phyloP scores from a whole-genome alignment of 2,329 filamentous ascomycete species.

The Trichothecium roseum region DNA sequence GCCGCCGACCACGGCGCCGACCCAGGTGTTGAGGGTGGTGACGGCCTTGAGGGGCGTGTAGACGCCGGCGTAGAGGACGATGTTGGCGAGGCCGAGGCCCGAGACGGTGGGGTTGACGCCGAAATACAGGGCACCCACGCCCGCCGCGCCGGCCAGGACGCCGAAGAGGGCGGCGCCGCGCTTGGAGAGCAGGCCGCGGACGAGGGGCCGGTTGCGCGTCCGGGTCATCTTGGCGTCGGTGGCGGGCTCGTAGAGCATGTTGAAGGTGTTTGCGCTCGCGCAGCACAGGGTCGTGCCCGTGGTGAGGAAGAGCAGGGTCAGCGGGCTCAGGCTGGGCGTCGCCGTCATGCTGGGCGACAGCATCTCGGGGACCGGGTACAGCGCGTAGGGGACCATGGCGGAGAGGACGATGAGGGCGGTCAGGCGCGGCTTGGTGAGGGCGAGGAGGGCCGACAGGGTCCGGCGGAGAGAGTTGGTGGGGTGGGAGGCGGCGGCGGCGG shows the following conservation, averaged over 20 bases:
- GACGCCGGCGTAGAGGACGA: slow-evolving; percentile 77
- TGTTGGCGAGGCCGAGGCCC: slow-evolving; percentile 74
- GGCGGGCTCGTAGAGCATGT: slow-evolving; percentile 90
- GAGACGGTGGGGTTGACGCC: slow-evolving; percentile 93
- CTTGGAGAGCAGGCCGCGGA: slow-evolving; percentile 65
- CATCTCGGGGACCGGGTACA: slow-evolving; percentile 86
- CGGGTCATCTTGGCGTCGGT: slow-evolving; percentile 89
- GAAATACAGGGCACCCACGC: slow-evolving; percentile 66
- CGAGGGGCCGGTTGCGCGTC: slow-evolving; percentile 84
- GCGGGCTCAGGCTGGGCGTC: slow-evolving; percentile 75
- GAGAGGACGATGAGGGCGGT: slow-evolving; percentile 86
- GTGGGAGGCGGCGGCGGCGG: slow-evolving; percentile 38
- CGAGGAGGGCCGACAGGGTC: slow-evolving; percentile 68
- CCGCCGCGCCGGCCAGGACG: slow-evolving; percentile 55
- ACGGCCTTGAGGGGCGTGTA: slow-evolving; percentile 92
- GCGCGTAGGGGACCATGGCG: slow-evolving; percentile 79
- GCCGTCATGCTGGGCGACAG: slow-evolving; percentile 55
- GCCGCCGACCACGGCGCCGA: slow-evolving; percentile 82
- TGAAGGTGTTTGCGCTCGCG: slow-evolving; percentile 87
- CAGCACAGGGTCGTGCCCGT: slow-evolving; percentile 78
- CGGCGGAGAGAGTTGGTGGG: slow-evolving; percentile 48
- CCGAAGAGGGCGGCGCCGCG: slow-evolving; percentile 71
- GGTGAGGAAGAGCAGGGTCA: slow-evolving; percentile 88
- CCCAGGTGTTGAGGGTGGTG: slow-evolving; percentile 84
- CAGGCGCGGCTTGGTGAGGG: slow-evolving; percentile 90